A percentile compares a stretch with the other conserved stretches of the same genome.
Conservation (phyloP, 2,329 filamentous ascomycete species). For the Ambrosiella beaveri region DNA sequence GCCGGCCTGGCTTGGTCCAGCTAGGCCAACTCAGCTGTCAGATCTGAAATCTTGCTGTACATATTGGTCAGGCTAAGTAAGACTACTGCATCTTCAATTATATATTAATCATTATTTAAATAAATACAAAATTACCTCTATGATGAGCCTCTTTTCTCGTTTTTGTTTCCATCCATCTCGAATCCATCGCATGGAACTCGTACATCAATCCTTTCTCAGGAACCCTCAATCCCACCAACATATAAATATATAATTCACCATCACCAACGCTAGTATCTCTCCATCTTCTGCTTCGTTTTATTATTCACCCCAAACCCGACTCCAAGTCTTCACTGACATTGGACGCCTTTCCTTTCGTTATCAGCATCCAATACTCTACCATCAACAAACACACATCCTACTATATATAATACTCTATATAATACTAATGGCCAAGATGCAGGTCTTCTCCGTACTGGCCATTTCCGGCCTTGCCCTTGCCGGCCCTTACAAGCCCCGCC, state of each 20-base stretch:
- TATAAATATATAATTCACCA: not conserved
- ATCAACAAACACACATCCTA: not conserved
- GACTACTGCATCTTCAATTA: too few species aligned
- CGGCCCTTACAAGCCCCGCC: constrained; percentile 10
- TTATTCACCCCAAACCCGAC: not conserved
- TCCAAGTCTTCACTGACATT: not conserved
- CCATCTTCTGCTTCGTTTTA: not conserved
- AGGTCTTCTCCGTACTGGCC: not conserved
- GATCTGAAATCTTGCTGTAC: too few species aligned
- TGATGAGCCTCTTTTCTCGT: not conserved
- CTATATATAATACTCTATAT: not conserved
- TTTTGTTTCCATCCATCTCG: not conserved
- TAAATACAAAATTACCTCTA: too few species aligned
- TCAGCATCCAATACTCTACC: too few species aligned
- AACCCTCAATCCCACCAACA: not conserved
- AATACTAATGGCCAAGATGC: not conserved
- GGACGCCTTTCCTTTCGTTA: not conserved
- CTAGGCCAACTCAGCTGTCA: too few species aligned
- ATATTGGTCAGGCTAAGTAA: too few species aligned
- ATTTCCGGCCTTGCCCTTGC: not conserved
- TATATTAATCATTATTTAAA: too few species aligned
- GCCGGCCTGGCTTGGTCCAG: too few species aligned
- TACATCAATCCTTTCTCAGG: not conserved
- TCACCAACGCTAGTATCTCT: not conserved
- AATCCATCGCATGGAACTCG: not conserved